Percentiles rank a stretch among this genome's conserved stretches.
Conservation (phyloP, 2,329 filamentous ascomycete species). For the Ascochyta lentis region DNA sequence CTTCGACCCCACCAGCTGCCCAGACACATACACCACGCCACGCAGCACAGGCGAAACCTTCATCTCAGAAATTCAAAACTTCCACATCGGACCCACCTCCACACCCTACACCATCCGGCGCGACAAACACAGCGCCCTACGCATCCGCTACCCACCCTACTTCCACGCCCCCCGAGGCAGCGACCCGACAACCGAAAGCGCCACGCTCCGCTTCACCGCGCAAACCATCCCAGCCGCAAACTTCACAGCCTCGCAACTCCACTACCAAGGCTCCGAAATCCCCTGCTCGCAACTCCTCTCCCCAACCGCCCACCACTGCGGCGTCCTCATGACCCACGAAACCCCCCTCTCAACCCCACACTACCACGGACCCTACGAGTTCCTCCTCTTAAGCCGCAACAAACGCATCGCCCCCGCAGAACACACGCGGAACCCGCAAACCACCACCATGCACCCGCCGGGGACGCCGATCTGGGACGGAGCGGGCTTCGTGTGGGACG, state of each 20-base stretch:
- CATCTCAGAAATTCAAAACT: conserved; percentile 38
- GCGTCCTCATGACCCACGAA: conserved; percentile 43
- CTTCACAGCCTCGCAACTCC: conserved; percentile 36
- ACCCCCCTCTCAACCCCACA: conserved; percentile 26
- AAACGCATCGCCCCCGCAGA: conserved; percentile 27
- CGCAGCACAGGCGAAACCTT: conserved; percentile 34
- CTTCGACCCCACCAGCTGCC: conserved; percentile 43
- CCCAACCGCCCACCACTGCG: conserved; percentile 30
- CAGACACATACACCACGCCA: conserved; percentile 33
- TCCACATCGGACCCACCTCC: conserved; percentile 31
- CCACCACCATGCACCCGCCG: conserved; percentile 36
- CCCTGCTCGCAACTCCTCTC: conserved; percentile 37
- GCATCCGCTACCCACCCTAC: conserved; percentile 36
- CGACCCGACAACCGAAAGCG: conserved; percentile 24
- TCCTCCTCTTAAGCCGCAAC: conserved; percentile 39
- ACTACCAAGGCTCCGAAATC: conserved; percentile 28
- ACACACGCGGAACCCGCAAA: conserved; percentile 18
- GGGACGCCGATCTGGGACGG: conserved; percentile 44
- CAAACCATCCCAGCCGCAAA: conserved; percentile 33
- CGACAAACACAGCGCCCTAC: conserved; percentile 29
- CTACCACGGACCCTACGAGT: conserved; percentile 34
- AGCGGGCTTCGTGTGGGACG: conserved; percentile 36
- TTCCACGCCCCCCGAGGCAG: conserved; percentile 33
- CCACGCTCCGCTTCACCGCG: conserved; percentile 37
- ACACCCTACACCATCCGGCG: conserved; percentile 38